Percentiles rank a stretch among this genome's conserved stretches.
phyloP scores from a whole-genome alignment of 2,329 filamentous ascomycete species.

The Penicillium polonicum region DNA sequence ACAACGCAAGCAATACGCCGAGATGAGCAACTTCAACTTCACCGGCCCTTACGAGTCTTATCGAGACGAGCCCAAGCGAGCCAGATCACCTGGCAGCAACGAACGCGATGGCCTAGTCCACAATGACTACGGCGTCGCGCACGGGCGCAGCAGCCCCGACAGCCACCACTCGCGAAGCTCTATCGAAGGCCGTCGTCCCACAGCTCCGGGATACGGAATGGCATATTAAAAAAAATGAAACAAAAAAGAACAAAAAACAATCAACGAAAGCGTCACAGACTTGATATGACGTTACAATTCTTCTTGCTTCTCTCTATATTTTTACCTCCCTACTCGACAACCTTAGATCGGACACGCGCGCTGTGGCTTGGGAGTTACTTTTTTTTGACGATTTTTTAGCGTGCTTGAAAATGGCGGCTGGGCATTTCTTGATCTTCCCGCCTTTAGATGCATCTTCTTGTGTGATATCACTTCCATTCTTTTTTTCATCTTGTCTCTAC shows the following conservation, averaged over 20 bases:
- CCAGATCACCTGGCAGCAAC: constrained; percentile 33
- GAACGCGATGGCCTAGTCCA: constrained; percentile 36
- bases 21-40: constrained; percentile 44
- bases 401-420: constrained; percentile 11
- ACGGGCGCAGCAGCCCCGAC: constrained; percentile 29
- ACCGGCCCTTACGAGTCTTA: constrained; percentile 43
- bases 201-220: constrained; percentile 36
- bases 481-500: constrained; percentile 10
- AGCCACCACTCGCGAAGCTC: constrained; percentile 29
- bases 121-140: constrained; percentile 29
- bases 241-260: not conserved
- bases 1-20: constrained; percentile 35
- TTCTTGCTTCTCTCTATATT: not conserved
- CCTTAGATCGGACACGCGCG: constrained; percentile 4
- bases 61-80: constrained; percentile 32
- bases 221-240: constrained; percentile 26
- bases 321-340: not conserved
- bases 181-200: constrained; percentile 33
- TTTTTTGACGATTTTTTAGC: constrained; percentile 13
- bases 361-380: constrained; percentile 3
- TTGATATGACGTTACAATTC: constrained; percentile 1
- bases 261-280: constrained; percentile 2
- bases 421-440: not conserved
- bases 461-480: constrained; percentile 11
- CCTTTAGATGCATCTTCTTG: constrained; percentile 9